Percentiles rank a stretch among this genome's conserved stretches.
Conservation (phyloP, 176 grass and related monocot species). For the Luzula sylvatica region DNA sequence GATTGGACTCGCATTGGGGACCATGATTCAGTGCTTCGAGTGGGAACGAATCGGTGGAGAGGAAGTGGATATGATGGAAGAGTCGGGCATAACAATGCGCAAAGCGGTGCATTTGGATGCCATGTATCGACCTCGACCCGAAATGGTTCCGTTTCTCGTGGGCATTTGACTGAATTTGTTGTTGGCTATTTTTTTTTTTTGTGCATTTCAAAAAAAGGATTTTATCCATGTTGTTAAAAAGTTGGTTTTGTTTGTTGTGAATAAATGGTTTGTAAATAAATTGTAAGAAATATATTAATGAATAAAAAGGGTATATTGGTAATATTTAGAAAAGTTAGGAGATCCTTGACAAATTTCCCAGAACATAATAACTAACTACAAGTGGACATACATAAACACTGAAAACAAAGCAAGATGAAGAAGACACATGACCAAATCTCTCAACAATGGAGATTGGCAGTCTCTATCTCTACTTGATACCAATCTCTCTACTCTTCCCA, state of each 20-base stretch:
- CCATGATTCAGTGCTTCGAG: conserved; percentile 67
- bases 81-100: conserved; percentile 21
- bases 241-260: background rate
- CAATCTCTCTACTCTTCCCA: background rate
- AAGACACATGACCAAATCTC: too few relatives aligned
- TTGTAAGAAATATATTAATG: too few relatives aligned
- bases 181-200: background rate
- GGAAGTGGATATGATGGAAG: conserved; percentile 44
- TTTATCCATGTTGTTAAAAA: background rate
- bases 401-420: too few relatives aligned
- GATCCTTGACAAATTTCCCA: too few relatives aligned
- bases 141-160: conserved; percentile 22
- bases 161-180: conserved; percentile 18
- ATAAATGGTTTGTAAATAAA: too few relatives aligned
- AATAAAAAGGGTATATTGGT: too few relatives aligned
- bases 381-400: too few relatives aligned
- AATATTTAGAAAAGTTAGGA: too few relatives aligned
- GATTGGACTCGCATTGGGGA: conserved; percentile 23
- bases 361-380: too few relatives aligned
- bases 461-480: background rate
- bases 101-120: conserved; percentile 34
- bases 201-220: background rate
- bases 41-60: conserved; percentile 23
- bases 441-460: too few relatives aligned
- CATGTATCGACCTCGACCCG: conserved; percentile 20